phyloP scores from a whole-genome alignment of 73 alveolate genomes.

The Paramecium biaurelia region DNA sequence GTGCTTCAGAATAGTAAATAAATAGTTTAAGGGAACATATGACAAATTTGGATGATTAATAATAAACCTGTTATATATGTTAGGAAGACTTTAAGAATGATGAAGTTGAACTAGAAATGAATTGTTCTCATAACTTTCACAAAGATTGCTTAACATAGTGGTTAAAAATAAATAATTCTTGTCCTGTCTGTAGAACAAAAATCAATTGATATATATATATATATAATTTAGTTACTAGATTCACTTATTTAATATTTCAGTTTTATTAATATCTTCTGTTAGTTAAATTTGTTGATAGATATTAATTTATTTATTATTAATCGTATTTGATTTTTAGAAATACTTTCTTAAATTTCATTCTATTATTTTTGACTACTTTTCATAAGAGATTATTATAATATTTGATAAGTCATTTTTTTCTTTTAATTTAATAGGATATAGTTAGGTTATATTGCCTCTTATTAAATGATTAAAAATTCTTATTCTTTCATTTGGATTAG shows the following conservation, averaged over 20 bases:
- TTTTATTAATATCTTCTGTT: background rate
- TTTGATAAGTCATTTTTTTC: too few relatives aligned
- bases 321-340: background rate
- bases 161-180: constrained; percentile 91
- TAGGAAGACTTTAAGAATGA: constrained; percentile 79
- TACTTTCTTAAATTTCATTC: background rate
- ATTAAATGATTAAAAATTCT: too few relatives aligned
- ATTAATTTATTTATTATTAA: background rate
- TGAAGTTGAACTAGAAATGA: constrained; percentile 71
- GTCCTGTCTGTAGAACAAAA: constrained; percentile 75
- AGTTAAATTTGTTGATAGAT: background rate
- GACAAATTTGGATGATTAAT: constrained; percentile 17
- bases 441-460: too few relatives aligned
- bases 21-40: constrained; percentile 49
- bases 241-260: too few relatives aligned
- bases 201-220: background rate
- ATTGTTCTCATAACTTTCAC: constrained; percentile 81
- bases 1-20: constrained; percentile 9
- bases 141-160: constrained; percentile 81
- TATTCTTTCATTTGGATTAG: too few relatives aligned
- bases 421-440: too few relatives aligned
- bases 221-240: background rate
- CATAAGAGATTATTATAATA: too few relatives aligned
- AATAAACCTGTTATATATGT: constrained; percentile 80
- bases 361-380: background rate